Evolutionary conservation across 352 stramenopile species (phyloP), one percentile per base, ranked within the genome.

Genomic region (Elongisporangium anandrum): DNA sequence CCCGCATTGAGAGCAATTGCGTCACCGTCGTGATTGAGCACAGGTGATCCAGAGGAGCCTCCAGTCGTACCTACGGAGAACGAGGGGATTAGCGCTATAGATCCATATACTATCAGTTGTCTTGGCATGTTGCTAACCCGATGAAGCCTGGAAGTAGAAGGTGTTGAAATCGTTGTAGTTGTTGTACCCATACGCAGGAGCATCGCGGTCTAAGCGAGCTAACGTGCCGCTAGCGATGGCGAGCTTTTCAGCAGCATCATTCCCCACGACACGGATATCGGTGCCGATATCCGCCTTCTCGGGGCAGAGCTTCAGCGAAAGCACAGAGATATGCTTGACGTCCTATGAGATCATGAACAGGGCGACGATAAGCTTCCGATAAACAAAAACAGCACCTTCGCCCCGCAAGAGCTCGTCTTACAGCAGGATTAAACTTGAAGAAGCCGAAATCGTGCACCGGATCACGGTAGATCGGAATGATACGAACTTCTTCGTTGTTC

Each of bases 121-220:
- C 29, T 13, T 39, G 21, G 6, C n/a, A n/a, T n/a, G n/a, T 34
- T 29, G 17, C 41, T 39, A 70, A 76, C 78, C 79, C 15, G 87
- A 96, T 20, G 87, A 94, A 45, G 91, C 90, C 56, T 92, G 83
- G 59, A 92, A 93, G 73, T 98, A 98, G 67, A 98, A 98, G 51
- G 90, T 98, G 69, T 97, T 97, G 55, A 96, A 96, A 63, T 98
- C 92, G 64, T 95, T 95, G 85, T 97, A 97, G 59, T 77, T 94
- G 64, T 95, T 94, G 56, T 68, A 88, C 7, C 86, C 87, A 52
- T 98, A 98, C 50, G 88, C 79, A 0, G 92, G 92, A 4, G 88
- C 86, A 17, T 96, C 88, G 6, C 92, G 90, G 68, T 98, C 92
- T 19, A 97, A 72, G 23, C 92, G 81, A 19, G 92, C 90, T 16